Evolutionary conservation across 2,329 filamentous ascomycete species (phyloP), one percentile per base, ranked within the genome.

Genomic region (Fusarium sarcochroum): DNA sequence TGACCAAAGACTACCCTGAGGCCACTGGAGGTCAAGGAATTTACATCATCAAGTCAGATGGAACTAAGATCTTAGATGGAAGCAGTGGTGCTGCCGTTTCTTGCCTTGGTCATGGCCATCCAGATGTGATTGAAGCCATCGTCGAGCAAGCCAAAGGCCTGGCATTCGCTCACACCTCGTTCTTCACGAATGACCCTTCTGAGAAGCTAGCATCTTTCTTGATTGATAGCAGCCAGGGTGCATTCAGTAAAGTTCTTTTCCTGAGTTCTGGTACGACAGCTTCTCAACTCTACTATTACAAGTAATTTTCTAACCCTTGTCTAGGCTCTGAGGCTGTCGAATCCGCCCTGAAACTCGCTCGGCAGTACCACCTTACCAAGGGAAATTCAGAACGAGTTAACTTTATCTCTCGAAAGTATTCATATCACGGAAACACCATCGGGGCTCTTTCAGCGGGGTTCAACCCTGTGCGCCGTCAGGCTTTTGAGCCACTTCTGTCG

Each of bases 51-150:
- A 62, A 51, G 10, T 18, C 45, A 15, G 47, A 65, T 20, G 89
- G 88, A 3, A 83, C 84, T 30, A 81, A 80, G 21, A 83, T 92
- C 40, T 83, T 91, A 18, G 90, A 92, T 76, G 87, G 87, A 6
- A 89, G 87, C n/a, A 85, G 88, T 40, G 90, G 90, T 47, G 88
- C 90, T 15, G 88, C 88, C 6, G 90, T 92, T 9, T 83, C 86
- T 10, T 89, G 87, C 75, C 75, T 92, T 10, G 90, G 89, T 11
- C 87, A 90, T 72, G 84, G 84, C 30, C 82, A 89, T 51, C 68
- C 81, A 58, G 80, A 85, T 54, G 84, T 91, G 30, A 81, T 80
- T 34, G 76, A 83, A 23, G 87, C 87, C 1, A 82, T 91, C 25
- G 79, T 80, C 21, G 73, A 81, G 23, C 88, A 90, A 69, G 79